Percentiles rank a stretch among this genome's conserved stretches.
Evolutionary conservation across 192 early-diverging fungal species (phyloP).

Genomic region (Geranomyces variabilis): DNA sequence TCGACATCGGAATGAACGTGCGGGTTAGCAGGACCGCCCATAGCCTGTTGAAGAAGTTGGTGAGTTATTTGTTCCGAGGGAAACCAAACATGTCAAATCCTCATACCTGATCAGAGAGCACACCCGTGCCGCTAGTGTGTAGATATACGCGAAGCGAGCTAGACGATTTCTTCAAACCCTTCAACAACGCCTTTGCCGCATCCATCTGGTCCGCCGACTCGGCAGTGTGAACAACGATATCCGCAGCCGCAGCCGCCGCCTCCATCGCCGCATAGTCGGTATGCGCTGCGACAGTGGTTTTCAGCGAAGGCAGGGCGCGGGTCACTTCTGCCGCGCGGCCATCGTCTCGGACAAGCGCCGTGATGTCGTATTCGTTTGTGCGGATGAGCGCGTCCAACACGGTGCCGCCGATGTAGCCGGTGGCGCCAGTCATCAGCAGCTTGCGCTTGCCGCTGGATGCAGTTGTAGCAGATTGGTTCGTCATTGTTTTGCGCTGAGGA

Average conservation of each 20-base stretch:
- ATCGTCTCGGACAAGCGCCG: constrained; percentile 23
- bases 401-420: constrained; percentile 41
- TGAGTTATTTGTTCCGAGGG: no score
- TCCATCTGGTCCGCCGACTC: constrained; percentile 40
- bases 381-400: constrained; percentile 22
- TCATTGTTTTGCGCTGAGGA: no score
- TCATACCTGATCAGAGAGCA: constrained; percentile 31
- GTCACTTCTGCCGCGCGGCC: background rate
- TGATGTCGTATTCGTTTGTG: constrained; percentile 16
- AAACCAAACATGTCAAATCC: background rate
- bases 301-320: background rate
- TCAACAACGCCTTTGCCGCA: constrained; percentile 34
- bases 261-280: constrained; percentile 11
- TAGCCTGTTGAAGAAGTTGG: no score
- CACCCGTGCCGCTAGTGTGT: constrained; percentile 42
- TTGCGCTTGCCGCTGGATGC: background rate
- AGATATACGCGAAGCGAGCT: background rate
- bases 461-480: no score
- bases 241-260: background rate
- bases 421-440: constrained; percentile 32
- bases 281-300: background rate
- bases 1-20: constrained; percentile 3
- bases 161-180: constrained; percentile 12
- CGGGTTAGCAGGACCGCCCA: constrained; percentile 1
- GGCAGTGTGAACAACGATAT: constrained; percentile 43